phyloP scores from a whole-genome alignment of 2,329 filamentous ascomycete genomes.

The Davidsoniella virescens region DNA sequence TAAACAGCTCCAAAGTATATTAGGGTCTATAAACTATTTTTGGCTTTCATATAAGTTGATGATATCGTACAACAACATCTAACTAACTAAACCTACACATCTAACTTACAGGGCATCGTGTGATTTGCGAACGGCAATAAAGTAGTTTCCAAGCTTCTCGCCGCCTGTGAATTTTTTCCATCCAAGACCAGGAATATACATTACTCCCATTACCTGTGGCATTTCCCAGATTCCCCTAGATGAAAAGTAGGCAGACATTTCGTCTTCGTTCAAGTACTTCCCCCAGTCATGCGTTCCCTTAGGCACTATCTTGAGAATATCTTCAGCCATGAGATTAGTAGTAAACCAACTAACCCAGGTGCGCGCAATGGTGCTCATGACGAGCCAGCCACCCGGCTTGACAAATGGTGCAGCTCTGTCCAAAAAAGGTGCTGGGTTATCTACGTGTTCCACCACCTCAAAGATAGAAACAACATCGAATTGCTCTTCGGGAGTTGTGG shows the following conservation, averaged over 20 bases:
- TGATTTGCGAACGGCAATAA: conserved; percentile 59
- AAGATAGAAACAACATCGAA: conserved; percentile 80
- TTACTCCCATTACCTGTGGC: conserved; percentile 55
- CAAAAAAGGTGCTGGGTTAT: conserved; percentile 58
- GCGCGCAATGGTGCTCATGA: conserved; percentile 81
- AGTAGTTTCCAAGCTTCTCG: conserved; percentile 87
- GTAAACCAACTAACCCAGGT: conserved; percentile 82
- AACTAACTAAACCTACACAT: neutral
- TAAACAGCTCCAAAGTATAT: neutral
- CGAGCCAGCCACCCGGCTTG: conserved; percentile 79
- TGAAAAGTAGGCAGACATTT: conserved; percentile 45
- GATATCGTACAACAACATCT: neutral
- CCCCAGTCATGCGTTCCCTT: conserved; percentile 89
- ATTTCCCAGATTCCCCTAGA: conserved; percentile 40
- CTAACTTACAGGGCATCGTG: conserved; percentile 1
- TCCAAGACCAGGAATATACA: conserved; percentile 79
- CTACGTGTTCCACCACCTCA: conserved; percentile 90
- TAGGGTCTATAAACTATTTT: neutral
- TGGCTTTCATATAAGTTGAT: neutral
- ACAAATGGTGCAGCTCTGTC: conserved; percentile 57
- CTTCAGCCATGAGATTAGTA: conserved; percentile 84
- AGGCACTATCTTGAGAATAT: conserved; percentile 73
- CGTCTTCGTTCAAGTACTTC: conserved; percentile 82
- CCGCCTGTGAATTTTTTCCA: conserved; percentile 73
- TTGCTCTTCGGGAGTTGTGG: conserved; percentile 23